Conservation (phyloP, 2,329 filamentous ascomycete genomes). For the Arthrinium puccinioides region DNA sequence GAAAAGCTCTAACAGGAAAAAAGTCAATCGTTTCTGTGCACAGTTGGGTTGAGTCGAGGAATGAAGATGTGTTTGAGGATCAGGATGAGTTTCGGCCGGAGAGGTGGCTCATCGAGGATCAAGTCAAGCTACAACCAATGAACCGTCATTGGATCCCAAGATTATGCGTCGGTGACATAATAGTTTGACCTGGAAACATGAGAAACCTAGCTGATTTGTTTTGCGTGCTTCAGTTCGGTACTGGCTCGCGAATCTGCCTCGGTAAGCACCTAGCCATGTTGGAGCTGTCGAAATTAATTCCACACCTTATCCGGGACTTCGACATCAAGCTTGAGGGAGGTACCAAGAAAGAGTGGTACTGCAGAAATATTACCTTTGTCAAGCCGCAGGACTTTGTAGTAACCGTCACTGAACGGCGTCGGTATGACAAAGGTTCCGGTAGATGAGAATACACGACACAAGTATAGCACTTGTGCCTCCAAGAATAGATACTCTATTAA, state of each 20-base stretch:
- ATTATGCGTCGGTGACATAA: background rate
- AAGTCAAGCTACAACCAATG: constrained; percentile 15
- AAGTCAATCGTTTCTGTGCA: constrained; percentile 26
- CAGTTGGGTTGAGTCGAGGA: constrained; percentile 25
- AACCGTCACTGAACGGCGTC: no score
- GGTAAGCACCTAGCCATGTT: constrained; percentile 35
- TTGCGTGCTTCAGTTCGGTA: constrained; percentile 25
- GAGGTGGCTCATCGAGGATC: constrained; percentile 27
- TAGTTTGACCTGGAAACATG: no score
- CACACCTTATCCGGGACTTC: constrained; percentile 26
- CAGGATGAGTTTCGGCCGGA: constrained; percentile 29
- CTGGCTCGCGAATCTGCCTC: constrained; percentile 33
- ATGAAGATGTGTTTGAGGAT: constrained; percentile 23
- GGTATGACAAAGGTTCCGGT: no score
- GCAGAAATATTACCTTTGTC: no score
- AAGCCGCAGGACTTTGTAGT: no score
- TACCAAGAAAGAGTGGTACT: no score
- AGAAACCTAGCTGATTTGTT: no score
- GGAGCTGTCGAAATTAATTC: constrained; percentile 35
- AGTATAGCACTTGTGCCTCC: no score
- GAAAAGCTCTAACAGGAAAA: background rate
- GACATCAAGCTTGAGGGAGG: constrained; percentile 24
- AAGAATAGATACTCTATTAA: no score
- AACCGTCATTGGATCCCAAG: constrained; percentile 26
- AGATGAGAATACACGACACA: no score